These are phyloP conservation scores for Ophiostoma montium DNA, from an alignment of 2,329 filamentous ascomycete genomes.

Conservation along the genomic window DNA sequence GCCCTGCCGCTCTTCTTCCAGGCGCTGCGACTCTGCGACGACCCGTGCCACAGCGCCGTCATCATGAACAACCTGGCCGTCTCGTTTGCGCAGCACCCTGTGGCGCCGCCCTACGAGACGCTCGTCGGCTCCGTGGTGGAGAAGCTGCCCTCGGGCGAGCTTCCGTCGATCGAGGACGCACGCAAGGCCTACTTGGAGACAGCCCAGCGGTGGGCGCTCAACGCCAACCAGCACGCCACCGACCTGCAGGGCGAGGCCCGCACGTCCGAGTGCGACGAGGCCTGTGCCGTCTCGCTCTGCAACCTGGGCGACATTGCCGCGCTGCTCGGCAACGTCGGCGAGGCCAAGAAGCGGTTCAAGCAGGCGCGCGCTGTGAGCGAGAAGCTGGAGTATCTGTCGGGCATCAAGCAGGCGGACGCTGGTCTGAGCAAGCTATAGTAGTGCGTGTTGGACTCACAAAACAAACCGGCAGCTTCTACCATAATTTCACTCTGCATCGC, in stretches of 20 bases:
- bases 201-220: slow-evolving; percentile 64
- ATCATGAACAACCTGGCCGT: slow-evolving; percentile 77
- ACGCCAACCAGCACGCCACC: slow-evolving; percentile 54
- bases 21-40: slow-evolving; percentile 54
- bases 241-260: slow-evolving; percentile 52
- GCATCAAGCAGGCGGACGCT: slow-evolving; percentile 36
- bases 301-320: slow-evolving; percentile 76
- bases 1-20: slow-evolving; percentile 79
- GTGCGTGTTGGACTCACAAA: too few species aligned
- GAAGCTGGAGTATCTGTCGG: slow-evolving; percentile 36
- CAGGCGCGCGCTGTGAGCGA: slow-evolving; percentile 51
- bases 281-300: slow-evolving; percentile 71
- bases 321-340: slow-evolving; percentile 49
- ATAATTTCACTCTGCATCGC: too few species aligned
- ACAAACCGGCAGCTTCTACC: too few species aligned
- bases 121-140: slow-evolving; percentile 15
- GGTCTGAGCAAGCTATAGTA: slow-evolving; percentile 25
- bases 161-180: slow-evolving; percentile 23
- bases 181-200: slow-evolving; percentile 51
- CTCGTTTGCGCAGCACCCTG: slow-evolving; percentile 54
- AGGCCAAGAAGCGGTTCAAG: slow-evolving; percentile 54
- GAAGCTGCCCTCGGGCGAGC: neutral
- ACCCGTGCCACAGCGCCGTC: slow-evolving; percentile 62
- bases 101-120: slow-evolving; percentile 22
- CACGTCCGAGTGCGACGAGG: slow-evolving; percentile 67